Evolutionary conservation across 2,329 filamentous ascomycete species (phyloP), one percentile per base, ranked within the genome.

Genomic region (Fusarium sp.): DNA sequence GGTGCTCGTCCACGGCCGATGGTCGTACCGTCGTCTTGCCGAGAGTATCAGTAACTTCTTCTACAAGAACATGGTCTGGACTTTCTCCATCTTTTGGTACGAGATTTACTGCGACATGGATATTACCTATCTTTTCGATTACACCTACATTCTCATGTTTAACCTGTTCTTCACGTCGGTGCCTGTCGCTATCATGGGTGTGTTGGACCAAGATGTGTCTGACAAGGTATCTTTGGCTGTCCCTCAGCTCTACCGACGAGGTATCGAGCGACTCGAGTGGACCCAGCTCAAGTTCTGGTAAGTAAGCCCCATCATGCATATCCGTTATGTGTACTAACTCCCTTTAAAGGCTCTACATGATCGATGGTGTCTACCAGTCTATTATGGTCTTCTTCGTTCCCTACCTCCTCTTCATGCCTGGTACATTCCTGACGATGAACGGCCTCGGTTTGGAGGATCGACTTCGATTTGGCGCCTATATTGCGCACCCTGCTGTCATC

Each of bases 41-140:
- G 95, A 99, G 80, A 91, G 90, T 42, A 97, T 96, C 72, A 92
- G 93, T 76, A 99, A 99, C 77, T 99, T 99, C 84, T 99, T 99
- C 83, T 99, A 98, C 87, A 99, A 99, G 90, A 99, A 98, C 81
- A 91, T 99, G 78, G 90, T 98, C 48, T 99, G 95, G 95, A 95
- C 92, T 1, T 94, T 97, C 73, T 86, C 90, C 39, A 91, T 99
- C 56, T 97, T 98, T 84, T 98, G 94, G 94, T 99, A 91, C 78
- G 93, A 96, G 75, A 92, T 97, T 51, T 99, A 91, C 78, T 92
- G 91, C 81, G 90, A 96, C 78, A 97, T 96, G 76, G 95, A 99
- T 79, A 93, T 94, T 76, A 94, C 94, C 41, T 98, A 97, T 75
- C 87, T 97, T 49, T 97, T 96, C 80, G 95, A 99, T 77, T 97